These are phyloP conservation scores for Myriosclerotinia curreyana DNA, from an alignment of 2,329 filamentous ascomycete species.

Conservation along the genomic window DNA sequence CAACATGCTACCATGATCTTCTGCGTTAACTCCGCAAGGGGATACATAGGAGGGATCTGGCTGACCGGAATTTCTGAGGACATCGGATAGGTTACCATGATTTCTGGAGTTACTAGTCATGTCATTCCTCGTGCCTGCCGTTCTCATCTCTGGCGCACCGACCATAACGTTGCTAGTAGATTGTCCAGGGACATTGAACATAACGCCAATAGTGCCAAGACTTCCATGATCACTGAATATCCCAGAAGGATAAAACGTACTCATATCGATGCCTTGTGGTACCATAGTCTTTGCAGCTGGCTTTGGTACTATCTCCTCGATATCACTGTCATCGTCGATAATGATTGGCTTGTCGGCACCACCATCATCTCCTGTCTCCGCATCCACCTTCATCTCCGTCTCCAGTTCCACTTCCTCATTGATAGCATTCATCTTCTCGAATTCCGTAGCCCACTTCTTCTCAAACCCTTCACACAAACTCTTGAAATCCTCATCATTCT, in stretches of 20 bases:
- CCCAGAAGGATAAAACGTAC: not conserved
- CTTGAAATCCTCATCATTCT: conserved; percentile 34
- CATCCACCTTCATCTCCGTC: not conserved
- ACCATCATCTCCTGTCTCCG: too few species aligned
- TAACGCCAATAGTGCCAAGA: too few species aligned
- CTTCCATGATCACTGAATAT: not conserved
- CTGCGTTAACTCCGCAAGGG: not conserved
- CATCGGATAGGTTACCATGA: not conserved
- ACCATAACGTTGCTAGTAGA: not conserved
- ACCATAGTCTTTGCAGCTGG: not conserved
- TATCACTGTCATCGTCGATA: not conserved
- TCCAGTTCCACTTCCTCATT: not conserved
- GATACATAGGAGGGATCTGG: not conserved
- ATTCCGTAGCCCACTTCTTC: conserved; percentile 32
- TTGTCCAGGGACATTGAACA: not conserved
- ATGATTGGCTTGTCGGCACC: not conserved
- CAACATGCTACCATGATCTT: not conserved
- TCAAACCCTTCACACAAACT: conserved; percentile 36
- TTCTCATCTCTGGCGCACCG: not conserved
- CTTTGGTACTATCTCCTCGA: not conserved
- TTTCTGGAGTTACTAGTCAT: not conserved
- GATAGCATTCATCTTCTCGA: conserved; percentile 25
- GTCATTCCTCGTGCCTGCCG: not conserved
- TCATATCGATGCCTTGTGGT: not conserved
- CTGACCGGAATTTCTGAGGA: not conserved